phyloP scores from a whole-genome alignment of 1,139 yeast genomes.

The Blastobotrys illinoisensis region DNA sequence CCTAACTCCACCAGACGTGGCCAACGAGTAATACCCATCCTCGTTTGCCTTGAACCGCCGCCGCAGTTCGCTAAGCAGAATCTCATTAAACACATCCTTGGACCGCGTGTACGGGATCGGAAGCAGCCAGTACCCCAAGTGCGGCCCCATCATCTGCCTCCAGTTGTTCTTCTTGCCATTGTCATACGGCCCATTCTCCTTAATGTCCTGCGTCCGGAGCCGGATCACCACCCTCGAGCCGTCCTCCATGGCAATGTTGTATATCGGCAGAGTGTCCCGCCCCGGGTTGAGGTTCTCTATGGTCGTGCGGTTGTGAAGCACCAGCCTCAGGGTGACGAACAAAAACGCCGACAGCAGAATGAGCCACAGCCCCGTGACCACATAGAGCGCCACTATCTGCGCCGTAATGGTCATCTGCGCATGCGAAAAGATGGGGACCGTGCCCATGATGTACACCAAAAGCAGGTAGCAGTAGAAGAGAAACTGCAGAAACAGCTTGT shows the following conservation, averaged over 20 bases:
- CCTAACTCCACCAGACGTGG: neutral
- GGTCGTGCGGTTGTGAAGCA: slow-evolving; percentile 31
- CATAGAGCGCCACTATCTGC: slow-evolving; percentile 31
- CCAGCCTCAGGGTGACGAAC: slow-evolving; percentile 28
- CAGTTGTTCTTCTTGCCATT: slow-evolving; percentile 31
- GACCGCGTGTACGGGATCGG: slow-evolving; percentile 25
- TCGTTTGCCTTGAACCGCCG: slow-evolving; percentile 20
- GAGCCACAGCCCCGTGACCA: slow-evolving; percentile 24
- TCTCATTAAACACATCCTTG: slow-evolving; percentile 19
- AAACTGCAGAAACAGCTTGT: slow-evolving; percentile 71
- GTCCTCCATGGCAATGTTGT: slow-evolving; percentile 22
- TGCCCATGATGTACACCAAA: slow-evolving; percentile 33
- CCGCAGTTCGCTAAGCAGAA: slow-evolving; percentile 20
- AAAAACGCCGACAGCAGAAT: slow-evolving; percentile 27
- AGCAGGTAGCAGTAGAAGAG: slow-evolving; percentile 48
- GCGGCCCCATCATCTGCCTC: slow-evolving; percentile 32
- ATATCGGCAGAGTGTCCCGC: slow-evolving; percentile 25
- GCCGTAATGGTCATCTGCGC: slow-evolving; percentile 14
- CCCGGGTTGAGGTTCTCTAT: slow-evolving; percentile 31
- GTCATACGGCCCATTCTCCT: slow-evolving; percentile 28
- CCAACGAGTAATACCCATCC: slow-evolving; percentile 20
- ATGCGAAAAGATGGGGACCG: slow-evolving; percentile 29
- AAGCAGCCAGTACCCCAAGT: slow-evolving; percentile 32
- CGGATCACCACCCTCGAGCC: slow-evolving; percentile 26
- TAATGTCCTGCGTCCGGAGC: slow-evolving; percentile 18